Conservation (phyloP, 176 grass and related monocot genomes). For the Carex cristatella region DNA sequence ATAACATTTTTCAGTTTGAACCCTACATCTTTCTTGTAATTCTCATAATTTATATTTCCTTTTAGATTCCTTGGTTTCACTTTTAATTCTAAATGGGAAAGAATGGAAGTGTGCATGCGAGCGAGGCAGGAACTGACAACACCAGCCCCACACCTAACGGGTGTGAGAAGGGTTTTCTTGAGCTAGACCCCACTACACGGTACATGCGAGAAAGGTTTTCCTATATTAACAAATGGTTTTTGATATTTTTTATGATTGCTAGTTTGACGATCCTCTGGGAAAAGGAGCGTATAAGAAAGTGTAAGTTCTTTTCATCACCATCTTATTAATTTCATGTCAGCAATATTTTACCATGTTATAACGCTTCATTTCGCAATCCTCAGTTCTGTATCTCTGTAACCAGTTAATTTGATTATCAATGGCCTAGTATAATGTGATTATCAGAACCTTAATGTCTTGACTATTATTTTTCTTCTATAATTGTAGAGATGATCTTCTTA, state of each 20-base stretch:
- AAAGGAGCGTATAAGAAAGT: constrained; percentile 93
- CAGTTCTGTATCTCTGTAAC: no score
- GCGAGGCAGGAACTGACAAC: background rate
- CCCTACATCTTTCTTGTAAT: background rate
- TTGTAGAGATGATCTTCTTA: no score
- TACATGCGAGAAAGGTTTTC: constrained; percentile 58
- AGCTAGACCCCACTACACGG: constrained; percentile 55
- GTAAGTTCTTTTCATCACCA: constrained; percentile 47
- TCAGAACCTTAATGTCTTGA: no score
- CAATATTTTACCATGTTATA: background rate
- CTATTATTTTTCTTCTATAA: no score
- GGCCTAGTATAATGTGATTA: no score
- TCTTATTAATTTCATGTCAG: constrained; percentile 1
- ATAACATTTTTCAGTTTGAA: background rate
- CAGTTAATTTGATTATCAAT: no score
- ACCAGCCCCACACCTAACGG: background rate
- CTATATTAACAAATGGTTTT: background rate
- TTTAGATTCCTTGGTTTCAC: constrained; percentile 3
- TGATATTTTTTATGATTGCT: constrained; percentile 17
- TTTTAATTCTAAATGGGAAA: constrained; percentile 40
- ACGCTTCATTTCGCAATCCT: background rate
- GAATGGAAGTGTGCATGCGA: constrained; percentile 10
- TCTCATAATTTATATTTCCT: background rate
- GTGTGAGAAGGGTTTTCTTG: constrained; percentile 29
- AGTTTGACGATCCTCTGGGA: constrained; percentile 79